A percentile compares a stretch with the other conserved stretches of the same genome.
These are phyloP conservation scores for Penstemon davidsonii DNA, from an alignment of 257 asterid genomes.

Conservation along the genomic window DNA sequence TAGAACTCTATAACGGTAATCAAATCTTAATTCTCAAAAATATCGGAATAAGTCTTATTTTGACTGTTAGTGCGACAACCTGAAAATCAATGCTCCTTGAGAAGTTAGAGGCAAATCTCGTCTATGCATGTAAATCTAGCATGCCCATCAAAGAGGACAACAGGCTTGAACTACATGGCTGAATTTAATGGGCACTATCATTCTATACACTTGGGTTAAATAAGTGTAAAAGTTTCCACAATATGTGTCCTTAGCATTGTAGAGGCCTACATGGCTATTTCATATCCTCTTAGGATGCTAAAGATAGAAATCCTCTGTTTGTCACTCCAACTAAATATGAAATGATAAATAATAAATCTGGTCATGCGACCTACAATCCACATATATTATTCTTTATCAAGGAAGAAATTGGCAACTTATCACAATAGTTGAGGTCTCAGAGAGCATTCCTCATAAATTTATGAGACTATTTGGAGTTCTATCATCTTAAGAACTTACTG, in stretches of 20 bases:
- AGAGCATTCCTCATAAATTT: slow-evolving; percentile 3
- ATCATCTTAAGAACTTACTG: background rate
- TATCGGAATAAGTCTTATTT: slow-evolving; percentile 14
- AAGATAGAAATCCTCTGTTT: background rate
- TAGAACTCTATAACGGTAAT: background rate
- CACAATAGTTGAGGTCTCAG: slow-evolving; percentile 10
- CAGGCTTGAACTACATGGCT: slow-evolving; percentile 10
- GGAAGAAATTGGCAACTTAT: slow-evolving; percentile 15
- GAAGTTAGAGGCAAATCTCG: slow-evolving; percentile 10
- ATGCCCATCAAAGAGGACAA: slow-evolving; percentile 5
- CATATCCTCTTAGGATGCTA: slow-evolving; percentile 2
- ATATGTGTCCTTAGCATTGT: background rate
- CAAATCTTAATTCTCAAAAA: slow-evolving; percentile 7
- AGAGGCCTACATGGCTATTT: background rate
- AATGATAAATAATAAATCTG: background rate
- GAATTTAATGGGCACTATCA: slow-evolving; percentile 11
- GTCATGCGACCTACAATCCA: slow-evolving; percentile 6
- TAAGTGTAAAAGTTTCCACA: background rate
- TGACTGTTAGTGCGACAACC: background rate
- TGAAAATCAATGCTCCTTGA: slow-evolving; percentile 6
- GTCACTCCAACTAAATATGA: slow-evolving; percentile 5
- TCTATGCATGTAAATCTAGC: background rate
- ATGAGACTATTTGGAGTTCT: slow-evolving; percentile 3
- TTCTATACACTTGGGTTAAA: background rate
- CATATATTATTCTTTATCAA: slow-evolving; percentile 1